Evolutionary conservation across 2,329 filamentous ascomycete genomes (phyloP).

Genomic region (Aspergillus fumigatiaffinis): DNA sequence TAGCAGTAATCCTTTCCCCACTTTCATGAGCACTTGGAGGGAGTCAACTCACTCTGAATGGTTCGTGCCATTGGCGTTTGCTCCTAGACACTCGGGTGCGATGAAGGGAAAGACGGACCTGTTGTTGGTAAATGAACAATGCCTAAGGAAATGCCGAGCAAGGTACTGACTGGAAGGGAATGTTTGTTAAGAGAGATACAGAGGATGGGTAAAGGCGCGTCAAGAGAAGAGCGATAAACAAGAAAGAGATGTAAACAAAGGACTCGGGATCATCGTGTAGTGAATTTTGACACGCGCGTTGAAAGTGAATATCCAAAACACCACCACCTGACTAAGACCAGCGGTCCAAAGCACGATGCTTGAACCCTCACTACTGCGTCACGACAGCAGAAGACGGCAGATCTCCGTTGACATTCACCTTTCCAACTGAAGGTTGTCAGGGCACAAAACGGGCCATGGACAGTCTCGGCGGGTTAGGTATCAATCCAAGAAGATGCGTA

Average conservation of each 20-base stretch:
- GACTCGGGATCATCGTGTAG: background rate
- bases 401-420: background rate
- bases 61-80: background rate
- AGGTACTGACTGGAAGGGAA: background rate
- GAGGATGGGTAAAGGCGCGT: background rate
- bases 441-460: background rate
- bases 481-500: background rate
- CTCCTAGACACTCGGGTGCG: background rate
- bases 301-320: background rate
- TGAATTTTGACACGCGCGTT: background rate
- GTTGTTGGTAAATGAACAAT: background rate
- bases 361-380: background rate
- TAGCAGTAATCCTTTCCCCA: background rate
- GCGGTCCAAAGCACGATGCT: background rate
- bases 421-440: background rate
- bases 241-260: background rate
- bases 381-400: background rate
- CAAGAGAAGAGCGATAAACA: background rate
- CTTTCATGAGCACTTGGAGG: background rate
- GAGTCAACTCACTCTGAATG: background rate
- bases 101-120: background rate
- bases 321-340: background rate
- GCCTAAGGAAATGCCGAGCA: background rate
- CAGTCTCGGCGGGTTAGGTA: background rate
- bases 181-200: background rate